Evolutionary conservation across 306 rosid species (phyloP).

Genomic region (Sesbania bispinosa): DNA sequence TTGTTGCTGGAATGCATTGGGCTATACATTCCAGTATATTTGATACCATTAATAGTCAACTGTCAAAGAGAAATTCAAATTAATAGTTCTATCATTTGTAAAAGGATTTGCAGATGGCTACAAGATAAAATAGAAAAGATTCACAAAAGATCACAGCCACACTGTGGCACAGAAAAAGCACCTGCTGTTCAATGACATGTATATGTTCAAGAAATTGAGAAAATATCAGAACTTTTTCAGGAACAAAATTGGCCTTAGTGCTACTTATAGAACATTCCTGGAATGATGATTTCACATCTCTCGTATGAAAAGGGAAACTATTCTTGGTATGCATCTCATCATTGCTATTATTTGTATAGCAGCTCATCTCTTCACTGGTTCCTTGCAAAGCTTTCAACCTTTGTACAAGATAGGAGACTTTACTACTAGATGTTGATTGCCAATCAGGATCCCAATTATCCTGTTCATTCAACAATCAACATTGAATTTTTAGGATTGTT

Average conservation of each 20-base stretch:
- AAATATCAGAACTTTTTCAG: slow-evolving; percentile 84
- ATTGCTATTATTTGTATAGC: slow-evolving; percentile 21
- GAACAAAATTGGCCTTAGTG: slow-evolving; percentile 23
- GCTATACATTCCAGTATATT: slow-evolving; percentile 87
- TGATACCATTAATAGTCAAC: slow-evolving; percentile 79
- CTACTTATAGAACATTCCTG: slow-evolving; percentile 28
- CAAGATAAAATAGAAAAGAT: neutral
- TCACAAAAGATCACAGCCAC: neutral
- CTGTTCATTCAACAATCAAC: slow-evolving; percentile 46
- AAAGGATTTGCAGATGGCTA: neutral
- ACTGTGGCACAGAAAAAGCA: slow-evolving; percentile 17
- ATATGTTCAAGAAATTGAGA: slow-evolving; percentile 99
- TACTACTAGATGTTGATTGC: slow-evolving; percentile 97
- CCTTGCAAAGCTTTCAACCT: slow-evolving; percentile 71
- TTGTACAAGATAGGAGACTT: slow-evolving; percentile 70
- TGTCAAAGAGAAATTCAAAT: slow-evolving; percentile 35
- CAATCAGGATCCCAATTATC: slow-evolving; percentile 99
- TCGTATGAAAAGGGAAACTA: slow-evolving; percentile 31
- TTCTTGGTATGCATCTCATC: slow-evolving; percentile 27
- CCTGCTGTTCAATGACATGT: slow-evolving; percentile 98
- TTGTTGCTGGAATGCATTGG: slow-evolving; percentile 87
- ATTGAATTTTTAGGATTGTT: slow-evolving; percentile 11
- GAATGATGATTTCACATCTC: slow-evolving; percentile 23
- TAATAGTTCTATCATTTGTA: slow-evolving; percentile 23
- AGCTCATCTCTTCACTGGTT: slow-evolving; percentile 38